Conservation (phyloP, 768 basidiomycete genomes). For the Sutorius australiensis region DNA sequence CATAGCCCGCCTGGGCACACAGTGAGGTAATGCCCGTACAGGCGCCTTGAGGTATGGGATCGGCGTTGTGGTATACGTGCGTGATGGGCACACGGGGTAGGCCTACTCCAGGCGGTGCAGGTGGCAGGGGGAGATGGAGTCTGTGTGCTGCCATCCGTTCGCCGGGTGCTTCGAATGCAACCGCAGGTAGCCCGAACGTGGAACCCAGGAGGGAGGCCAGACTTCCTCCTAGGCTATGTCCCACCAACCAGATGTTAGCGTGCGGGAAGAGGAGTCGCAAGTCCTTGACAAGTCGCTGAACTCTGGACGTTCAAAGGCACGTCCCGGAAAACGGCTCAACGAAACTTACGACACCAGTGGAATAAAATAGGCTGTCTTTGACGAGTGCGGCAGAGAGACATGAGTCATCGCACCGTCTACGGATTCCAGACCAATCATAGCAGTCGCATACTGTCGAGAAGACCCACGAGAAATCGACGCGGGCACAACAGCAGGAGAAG, state of each 20-base stretch:
- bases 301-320: slow-evolving; percentile 6
- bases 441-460: slow-evolving; percentile 88
- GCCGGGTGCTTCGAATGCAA: slow-evolving; percentile 64
- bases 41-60: slow-evolving; percentile 61
- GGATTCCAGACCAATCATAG: slow-evolving; percentile 46
- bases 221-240: slow-evolving; percentile 60
- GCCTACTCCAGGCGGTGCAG: slow-evolving; percentile 1
- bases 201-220: slow-evolving; percentile 60
- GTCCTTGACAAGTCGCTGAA: slow-evolving; percentile 55
- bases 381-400: slow-evolving; percentile 84
- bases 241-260: slow-evolving; percentile 60
- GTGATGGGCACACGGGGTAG: slow-evolving; percentile 29
- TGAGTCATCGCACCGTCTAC: slow-evolving; percentile 70
- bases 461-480: slow-evolving; percentile 82
- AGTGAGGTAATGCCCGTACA: slow-evolving; percentile 49
- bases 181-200: slow-evolving; percentile 61
- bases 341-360: slow-evolving; percentile 70
- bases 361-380: slow-evolving; percentile 90
- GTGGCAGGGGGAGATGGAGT: slow-evolving; percentile 60
- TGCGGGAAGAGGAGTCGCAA: slow-evolving; percentile 54
- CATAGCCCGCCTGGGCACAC: slow-evolving; percentile 65
- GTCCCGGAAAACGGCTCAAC: neutral
- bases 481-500: slow-evolving; percentile 92
- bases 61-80: slow-evolving; percentile 66
- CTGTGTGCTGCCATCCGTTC: slow-evolving; percentile 59